phyloP scores from a whole-genome alignment of 2,329 filamentous ascomycete genomes.

The Xylaria sp. region DNA sequence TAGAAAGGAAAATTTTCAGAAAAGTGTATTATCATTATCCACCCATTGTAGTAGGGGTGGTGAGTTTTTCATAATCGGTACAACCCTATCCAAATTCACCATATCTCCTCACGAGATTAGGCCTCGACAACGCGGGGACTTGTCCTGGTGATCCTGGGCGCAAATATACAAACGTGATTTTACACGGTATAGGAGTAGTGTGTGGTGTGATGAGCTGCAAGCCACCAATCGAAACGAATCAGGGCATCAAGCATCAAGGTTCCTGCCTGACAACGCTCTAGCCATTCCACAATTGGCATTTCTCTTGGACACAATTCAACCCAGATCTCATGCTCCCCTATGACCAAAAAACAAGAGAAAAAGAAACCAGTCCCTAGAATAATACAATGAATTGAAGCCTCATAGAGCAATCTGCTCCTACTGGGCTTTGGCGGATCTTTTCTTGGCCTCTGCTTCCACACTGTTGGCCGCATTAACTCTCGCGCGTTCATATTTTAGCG shows the following conservation, averaged over 20 bases:
- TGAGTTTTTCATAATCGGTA: slow-evolving; percentile 38
- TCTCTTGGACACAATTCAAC: slow-evolving; percentile 37
- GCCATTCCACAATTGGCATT: slow-evolving; percentile 31
- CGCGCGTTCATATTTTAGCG: slow-evolving; percentile 56
- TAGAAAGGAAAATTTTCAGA: background rate
- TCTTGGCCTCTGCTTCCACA: slow-evolving; percentile 61
- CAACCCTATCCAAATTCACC: slow-evolving; percentile 42
- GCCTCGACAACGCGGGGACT: slow-evolving; percentile 15
- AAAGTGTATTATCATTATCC: slow-evolving; percentile 46
- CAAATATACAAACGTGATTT: slow-evolving; percentile 37
- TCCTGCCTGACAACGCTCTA: slow-evolving; percentile 34
- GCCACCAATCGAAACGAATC: slow-evolving; percentile 32
- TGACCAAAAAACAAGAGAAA: slow-evolving; percentile 12
- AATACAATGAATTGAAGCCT: slow-evolving; percentile 43
- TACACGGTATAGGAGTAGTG: slow-evolving; percentile 28
- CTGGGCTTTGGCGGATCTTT: slow-evolving; percentile 46
- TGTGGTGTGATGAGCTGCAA: slow-evolving; percentile 21
- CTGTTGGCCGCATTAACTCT: slow-evolving; percentile 55
- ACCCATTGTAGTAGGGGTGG: slow-evolving; percentile 29
- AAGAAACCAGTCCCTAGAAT: slow-evolving; percentile 42
- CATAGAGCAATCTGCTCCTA: slow-evolving; percentile 29
- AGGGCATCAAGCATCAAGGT: slow-evolving; percentile 35
- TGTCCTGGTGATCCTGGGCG: slow-evolving; percentile 13
- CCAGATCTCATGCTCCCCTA: slow-evolving; percentile 31
- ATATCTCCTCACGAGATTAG: slow-evolving; percentile 29